phyloP scores from a whole-genome alignment of 495 filamentous ascomycete genomes.

The Lasiosphaeria miniovina region DNA sequence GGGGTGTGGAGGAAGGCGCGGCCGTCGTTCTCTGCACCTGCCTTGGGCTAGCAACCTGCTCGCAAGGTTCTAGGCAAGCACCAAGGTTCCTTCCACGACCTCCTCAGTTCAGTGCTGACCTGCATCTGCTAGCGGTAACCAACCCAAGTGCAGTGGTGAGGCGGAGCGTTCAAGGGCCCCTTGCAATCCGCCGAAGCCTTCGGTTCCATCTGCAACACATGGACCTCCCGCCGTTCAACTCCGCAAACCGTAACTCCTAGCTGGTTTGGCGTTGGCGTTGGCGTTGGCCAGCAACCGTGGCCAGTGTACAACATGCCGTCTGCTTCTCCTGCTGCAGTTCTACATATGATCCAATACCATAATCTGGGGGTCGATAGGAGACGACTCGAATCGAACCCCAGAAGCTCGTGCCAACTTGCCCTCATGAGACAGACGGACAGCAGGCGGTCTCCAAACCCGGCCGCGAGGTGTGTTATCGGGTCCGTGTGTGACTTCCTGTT shows the following conservation, averaged over 20 bases:
- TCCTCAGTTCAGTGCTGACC: too few relatives aligned
- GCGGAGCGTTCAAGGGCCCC: too few relatives aligned
- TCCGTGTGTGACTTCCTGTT: constrained; percentile 6
- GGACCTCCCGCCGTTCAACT: neutral
- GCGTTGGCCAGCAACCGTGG: neutral
- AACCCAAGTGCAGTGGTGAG: too few relatives aligned
- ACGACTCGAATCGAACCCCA: neutral
- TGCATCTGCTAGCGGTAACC: too few relatives aligned
- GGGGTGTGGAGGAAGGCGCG: neutral
- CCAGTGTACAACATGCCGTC: neutral
- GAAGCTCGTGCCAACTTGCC: neutral
- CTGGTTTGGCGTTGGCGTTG: neutral
- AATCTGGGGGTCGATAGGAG: neutral
- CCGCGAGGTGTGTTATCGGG: neutral
- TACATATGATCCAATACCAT: neutral
- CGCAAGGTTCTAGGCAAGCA: too few relatives aligned
- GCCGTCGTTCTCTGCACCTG: too few relatives aligned
- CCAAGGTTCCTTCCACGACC: too few relatives aligned
- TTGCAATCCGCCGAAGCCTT: neutral
- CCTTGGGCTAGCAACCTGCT: too few relatives aligned
- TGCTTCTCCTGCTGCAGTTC: too few relatives aligned
- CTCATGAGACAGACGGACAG: neutral
- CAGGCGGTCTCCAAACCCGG: constrained; percentile 1
- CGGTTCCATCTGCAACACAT: neutral
- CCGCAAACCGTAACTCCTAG: neutral